phyloP scores from a whole-genome alignment of 1,139 yeast genomes.

The Blastobotrys ciferrii region DNA sequence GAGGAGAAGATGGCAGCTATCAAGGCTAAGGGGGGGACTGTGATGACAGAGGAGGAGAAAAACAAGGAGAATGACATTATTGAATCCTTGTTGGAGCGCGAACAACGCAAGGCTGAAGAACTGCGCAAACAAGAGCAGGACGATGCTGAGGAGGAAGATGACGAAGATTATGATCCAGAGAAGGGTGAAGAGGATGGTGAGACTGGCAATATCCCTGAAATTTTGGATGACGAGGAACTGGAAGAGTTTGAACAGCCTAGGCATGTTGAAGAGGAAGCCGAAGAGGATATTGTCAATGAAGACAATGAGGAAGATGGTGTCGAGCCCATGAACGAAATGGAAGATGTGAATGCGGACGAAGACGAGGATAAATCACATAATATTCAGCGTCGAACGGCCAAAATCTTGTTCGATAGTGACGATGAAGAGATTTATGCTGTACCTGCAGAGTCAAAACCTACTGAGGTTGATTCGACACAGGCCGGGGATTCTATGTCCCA shows the following conservation, averaged over 20 bases:
- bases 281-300: slow-evolving; percentile 9
- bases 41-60: slow-evolving; percentile 30
- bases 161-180: slow-evolving; percentile 30
- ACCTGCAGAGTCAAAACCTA: background rate
- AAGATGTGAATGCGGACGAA: background rate
- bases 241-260: slow-evolving; percentile 14
- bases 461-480: background rate
- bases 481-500: slow-evolving; percentile 7
- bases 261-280: slow-evolving; percentile 21
- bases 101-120: slow-evolving; percentile 38
- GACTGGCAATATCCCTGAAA: too few species aligned
- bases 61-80: slow-evolving; percentile 38
- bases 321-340: background rate
- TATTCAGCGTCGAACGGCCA: background rate
- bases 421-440: background rate
- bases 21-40: slow-evolving; percentile 32
- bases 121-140: slow-evolving; percentile 40
- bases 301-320: slow-evolving; percentile 2
- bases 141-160: slow-evolving; percentile 47
- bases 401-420: background rate
- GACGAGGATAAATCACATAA: background rate
- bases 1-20: slow-evolving; percentile 30
- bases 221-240: slow-evolving; percentile 13
- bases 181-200: slow-evolving; percentile 11
- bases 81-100: slow-evolving; percentile 59